These are phyloP conservation scores for Lepidium didymum DNA, from an alignment of 345 rosid genomes.

Conservation along the genomic window DNA sequence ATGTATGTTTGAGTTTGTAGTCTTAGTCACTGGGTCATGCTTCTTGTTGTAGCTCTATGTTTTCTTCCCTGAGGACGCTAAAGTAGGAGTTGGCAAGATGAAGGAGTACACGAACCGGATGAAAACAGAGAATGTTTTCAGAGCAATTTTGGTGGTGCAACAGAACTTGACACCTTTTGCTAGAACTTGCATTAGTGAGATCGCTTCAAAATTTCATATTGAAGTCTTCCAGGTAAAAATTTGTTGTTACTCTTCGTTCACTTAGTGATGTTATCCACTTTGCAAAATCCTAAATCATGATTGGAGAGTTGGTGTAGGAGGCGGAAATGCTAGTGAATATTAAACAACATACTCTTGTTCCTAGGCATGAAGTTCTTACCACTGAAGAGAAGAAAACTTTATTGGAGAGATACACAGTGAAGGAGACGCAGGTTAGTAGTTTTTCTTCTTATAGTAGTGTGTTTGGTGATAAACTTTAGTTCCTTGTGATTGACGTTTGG, in stretches of 20 bases:
- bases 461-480: background rate
- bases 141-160: slow-evolving; percentile 75
- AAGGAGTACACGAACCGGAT: slow-evolving; percentile 67
- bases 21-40: background rate
- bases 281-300: background rate
- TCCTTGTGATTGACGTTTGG: background rate
- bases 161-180: slow-evolving; percentile 71
- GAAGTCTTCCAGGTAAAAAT: slow-evolving; percentile 73
- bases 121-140: slow-evolving; percentile 68
- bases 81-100: slow-evolving; percentile 79
- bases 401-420: slow-evolving; percentile 63
- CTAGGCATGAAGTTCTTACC: slow-evolving; percentile 63
- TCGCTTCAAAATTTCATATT: slow-evolving; percentile 57
- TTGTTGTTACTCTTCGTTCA: background rate
- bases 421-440: slow-evolving; percentile 62
- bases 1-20: background rate
- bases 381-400: slow-evolving; percentile 73
- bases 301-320: slow-evolving; percentile 35
- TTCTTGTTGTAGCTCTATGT: slow-evolving; percentile 46
- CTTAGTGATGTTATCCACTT: background rate
- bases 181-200: slow-evolving; percentile 47
- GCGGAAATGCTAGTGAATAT: slow-evolving; percentile 59
- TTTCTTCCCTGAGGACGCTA: slow-evolving; percentile 72
- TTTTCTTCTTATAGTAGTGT: background rate
- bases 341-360: slow-evolving; percentile 58